Evolutionary conservation across 352 stramenopile genomes (phyloP), one percentile per base, ranked within the genome.

Genomic region (Thalassiosira exigua): DNA sequence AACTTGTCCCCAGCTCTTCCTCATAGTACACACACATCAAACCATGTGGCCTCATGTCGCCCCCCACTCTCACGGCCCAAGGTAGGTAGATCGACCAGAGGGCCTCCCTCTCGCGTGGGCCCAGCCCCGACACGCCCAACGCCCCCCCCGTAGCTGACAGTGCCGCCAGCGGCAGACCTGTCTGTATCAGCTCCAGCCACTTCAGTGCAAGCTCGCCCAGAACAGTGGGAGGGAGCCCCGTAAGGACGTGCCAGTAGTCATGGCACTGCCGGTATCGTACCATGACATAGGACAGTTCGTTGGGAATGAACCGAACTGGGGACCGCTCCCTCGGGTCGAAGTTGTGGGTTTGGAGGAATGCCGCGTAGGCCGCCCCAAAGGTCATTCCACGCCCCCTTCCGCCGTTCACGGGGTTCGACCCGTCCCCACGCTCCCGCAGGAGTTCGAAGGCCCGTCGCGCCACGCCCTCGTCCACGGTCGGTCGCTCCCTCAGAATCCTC

Each of bases 201-300:
- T 99, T 99, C 46, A 99, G 91, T 24, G 91, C 94, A 69, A 99
- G 92, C 86, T 99, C 97, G 51, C 96, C 97, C 67, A 98, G 84
- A 0, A 98, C 95, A 3, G 95, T 98, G 11, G 97, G 95, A 21
- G 97, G 97, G 26, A 99, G 80, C 3, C 86, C 95, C 44, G 95
- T 98, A 11, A 99, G 87, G 57, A 94, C 96, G 90, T 99, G 97
- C 94, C 94, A 98, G 81, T 98, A 98, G 86, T 99, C 97, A 80
- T 99, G 97, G 19, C 87, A 80, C 84, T 98, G 95, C 51, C 96
- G 90, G 85, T 97, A 97, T 48, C 95, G 91, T 64, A 96, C 92
- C 95, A 99, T 98, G 7, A 99, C 94, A 82, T 98, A 99, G 9
- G 95, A 95, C 5, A 99, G 89, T 65, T 98, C 95, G 81, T 99